Base-by-base conservation (phyloP, 352 stramenopile species). In the Globisporangium apiculatum region DNA sequence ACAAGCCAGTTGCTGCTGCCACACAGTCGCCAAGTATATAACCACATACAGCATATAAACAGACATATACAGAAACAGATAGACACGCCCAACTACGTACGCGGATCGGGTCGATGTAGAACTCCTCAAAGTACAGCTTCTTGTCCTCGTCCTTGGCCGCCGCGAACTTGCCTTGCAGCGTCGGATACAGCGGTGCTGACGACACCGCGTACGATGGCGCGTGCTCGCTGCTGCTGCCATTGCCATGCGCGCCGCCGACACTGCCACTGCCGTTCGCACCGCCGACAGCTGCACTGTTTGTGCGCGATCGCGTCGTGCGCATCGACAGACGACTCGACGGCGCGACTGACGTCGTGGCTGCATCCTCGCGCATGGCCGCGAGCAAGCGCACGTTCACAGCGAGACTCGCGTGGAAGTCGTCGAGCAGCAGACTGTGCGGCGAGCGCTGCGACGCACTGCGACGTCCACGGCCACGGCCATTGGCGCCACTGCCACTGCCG, bases 51-150 rank as follows among this genome's bases (percentile, higher is more conserved):
- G 24, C 24, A 31, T 31, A 31, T 31, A 31, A 31, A 31, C 24
- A 31, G 24, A 31, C 24, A 31, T 31, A 31, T 31, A 31, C 24
- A 31, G 24, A 31, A 31, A 31, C 24, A 31, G 24, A 31, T 31
- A 51, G 4, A 45, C 51, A 55, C 11, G 3, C 18, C 12, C 15
- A 55, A 10, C 7, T 15, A 72, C 73, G 52, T 73, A 84, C 74
- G 40, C 77, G 69, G 51, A 95, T 95, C 12, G 81, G 72, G 38
- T 89, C 78, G 58, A 95, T 91, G 52, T 88, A 71, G 55, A 95
- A 94, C 64, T 94, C 85, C 75, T 95, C 86, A 45, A 95, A 94
- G 64, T 95, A 95, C 9, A 95, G 62, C 55, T 95, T 95, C 51
- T 87, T 93, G 15, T 79, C 68, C 51, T 89, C 79, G 9, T 81